These are phyloP conservation scores for Actinidia arguta DNA, from an alignment of 179 eudicot species.

Conservation along the genomic window DNA sequence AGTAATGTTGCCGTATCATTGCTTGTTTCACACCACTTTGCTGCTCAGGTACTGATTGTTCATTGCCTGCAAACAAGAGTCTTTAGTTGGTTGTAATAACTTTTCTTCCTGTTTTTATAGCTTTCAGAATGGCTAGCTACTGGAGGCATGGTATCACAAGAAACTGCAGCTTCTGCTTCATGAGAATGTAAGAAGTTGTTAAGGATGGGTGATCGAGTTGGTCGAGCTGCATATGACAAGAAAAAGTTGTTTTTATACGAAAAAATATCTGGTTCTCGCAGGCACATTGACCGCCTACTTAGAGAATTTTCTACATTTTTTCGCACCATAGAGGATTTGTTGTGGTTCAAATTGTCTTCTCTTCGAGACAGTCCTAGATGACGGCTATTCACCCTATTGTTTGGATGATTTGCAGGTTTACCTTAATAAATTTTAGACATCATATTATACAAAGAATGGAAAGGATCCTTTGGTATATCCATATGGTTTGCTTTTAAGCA, in stretches of 20 bases:
- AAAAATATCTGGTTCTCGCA: constrained; percentile 89
- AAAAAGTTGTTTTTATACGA: constrained; percentile 85
- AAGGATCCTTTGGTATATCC: constrained; percentile 98
- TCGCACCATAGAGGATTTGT: constrained; percentile 93
- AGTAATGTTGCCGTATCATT: constrained; percentile 80
- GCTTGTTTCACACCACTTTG: constrained; percentile 84
- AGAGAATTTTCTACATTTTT: constrained; percentile 86
- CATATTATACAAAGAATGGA: constrained; percentile 92
- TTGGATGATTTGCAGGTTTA: constrained; percentile 90
- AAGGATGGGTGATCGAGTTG: constrained; percentile 90
- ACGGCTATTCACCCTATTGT: constrained; percentile 77
- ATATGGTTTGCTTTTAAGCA: constrained; percentile 86
- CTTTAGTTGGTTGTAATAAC: background rate
- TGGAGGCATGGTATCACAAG: constrained; percentile 87
- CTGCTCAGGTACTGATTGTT: constrained; percentile 70
- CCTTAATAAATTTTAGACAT: constrained; percentile 93
- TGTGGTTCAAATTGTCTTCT: constrained; percentile 97
- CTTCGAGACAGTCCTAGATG: constrained; percentile 75
- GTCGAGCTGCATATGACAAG: constrained; percentile 85
- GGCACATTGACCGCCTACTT: constrained; percentile 87
- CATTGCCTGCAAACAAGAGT: background rate
- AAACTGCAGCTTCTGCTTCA: constrained; percentile 85
- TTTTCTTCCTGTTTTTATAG: constrained; percentile 43
- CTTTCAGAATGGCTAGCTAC: constrained; percentile 91
- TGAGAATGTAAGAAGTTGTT: constrained; percentile 95